Conservation (phyloP, 495 filamentous ascomycete genomes). For the Hypomontagnella monticulosa region DNA sequence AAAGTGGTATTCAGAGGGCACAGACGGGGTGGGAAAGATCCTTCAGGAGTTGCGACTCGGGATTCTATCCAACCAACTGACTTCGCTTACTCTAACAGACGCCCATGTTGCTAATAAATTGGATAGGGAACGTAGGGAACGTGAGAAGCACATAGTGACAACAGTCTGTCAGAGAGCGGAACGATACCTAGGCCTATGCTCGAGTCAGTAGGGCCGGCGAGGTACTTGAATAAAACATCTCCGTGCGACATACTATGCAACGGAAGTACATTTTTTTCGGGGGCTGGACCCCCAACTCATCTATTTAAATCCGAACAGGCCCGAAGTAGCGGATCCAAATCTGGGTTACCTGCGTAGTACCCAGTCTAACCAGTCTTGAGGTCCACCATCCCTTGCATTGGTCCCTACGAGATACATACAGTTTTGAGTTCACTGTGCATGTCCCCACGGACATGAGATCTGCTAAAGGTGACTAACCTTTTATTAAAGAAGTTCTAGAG, state of each 20-base stretch:
- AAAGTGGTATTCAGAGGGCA: constrained; percentile 35
- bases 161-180: constrained; percentile 1
- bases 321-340: constrained; percentile 32
- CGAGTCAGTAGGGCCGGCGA: neutral
- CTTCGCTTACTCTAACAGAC: constrained; percentile 19
- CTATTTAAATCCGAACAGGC: constrained; percentile 29
- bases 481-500: neutral
- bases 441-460: neutral
- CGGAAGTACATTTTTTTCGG: constrained; percentile 8
- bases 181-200: neutral
- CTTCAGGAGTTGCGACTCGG: constrained; percentile 35
- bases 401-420: constrained; percentile 28
- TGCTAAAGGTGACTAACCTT: neutral
- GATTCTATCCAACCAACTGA: constrained; percentile 18
- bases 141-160: neutral
- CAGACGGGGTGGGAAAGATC: constrained; percentile 41
- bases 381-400: constrained; percentile 13
- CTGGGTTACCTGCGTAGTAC: too few species aligned
- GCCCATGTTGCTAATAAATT: constrained; percentile 17
- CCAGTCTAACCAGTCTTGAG: neutral
- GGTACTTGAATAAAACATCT: neutral
- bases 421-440: constrained; percentile 1
- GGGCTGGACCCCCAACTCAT: neutral
- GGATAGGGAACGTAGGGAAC: neutral
- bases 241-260: constrained; percentile 19